Evolutionary conservation across 306 rosid genomes (phyloP), one percentile per base, ranked within the genome.

Genomic region (Pyrus pyrifolia): DNA sequence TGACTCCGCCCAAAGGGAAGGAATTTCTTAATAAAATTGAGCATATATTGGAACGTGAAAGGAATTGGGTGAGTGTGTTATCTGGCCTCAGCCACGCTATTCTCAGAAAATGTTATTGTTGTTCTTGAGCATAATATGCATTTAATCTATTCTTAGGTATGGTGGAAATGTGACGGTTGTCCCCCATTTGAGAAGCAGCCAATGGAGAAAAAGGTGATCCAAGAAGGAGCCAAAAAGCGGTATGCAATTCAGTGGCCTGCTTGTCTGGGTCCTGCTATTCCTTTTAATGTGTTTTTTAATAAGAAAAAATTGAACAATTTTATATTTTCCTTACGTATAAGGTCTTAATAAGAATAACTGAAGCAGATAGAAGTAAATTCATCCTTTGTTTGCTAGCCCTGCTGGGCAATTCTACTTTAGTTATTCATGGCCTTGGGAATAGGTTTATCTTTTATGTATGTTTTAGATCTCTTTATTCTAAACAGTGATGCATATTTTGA

Each of bases 81-180:
- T 68, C 53, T 13, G 62, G 66, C 72, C 51, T 57, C 30, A 42
- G 79, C 71, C 72, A 53, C n/a, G 5, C 52, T 44, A 72, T 79
- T 44, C 22, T 31, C 14, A 38, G 53, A 23, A 49, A 64, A 57
- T 75, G 12, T 14, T 67, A 49, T 76, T 17, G 53, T 73, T 66
- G 12, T 68, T 11, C 45, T 78, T 27, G 53, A 71, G 52, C 57
- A 62, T 63, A 68, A 9, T 53, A 15, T 81, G 30, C 62, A 27
- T 51, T n/a, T 15, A 71, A 58, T 64, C 19, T 76, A 30, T 78
- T 82, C 42, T 75, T 79, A 94, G 98, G 96, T 90, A 58, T 94
- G 98, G 98, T 94, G 98, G 98, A 92, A 94, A 81, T 97, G 95
- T 61, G 98, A 94, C 78, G 97, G 98, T 76, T 94, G 98, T 84